Evolutionary conservation across 768 basidiomycete genomes (phyloP), one percentile per base, ranked within the genome.

Genomic region (Mycena olivaceomarginata): DNA sequence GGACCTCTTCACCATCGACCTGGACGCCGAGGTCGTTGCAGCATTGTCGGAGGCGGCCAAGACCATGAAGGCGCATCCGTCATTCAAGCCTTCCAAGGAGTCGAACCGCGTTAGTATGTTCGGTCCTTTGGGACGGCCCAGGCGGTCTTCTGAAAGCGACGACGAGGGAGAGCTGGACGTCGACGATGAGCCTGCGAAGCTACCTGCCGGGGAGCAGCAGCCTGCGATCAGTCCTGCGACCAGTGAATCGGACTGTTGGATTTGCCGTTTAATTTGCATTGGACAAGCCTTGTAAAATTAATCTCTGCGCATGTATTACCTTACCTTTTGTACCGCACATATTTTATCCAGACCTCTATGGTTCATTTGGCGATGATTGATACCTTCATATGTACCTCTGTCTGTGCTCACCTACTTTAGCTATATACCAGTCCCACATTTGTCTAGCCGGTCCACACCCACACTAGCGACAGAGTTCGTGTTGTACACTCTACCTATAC

Each of bases 1-100:
- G 75, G 98, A 99, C 75, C 89, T 99, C 8, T 99, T 99, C 89
- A 95, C 94, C 81, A 86, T 98, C 68, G 94, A 95, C 53, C 85
- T 98, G 67, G 92, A 95, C 79, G 87, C 88, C 51, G 90, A 93
- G 56, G 85, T 94, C 48, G 90, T 94, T 56, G 86, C 86, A 67
- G 86, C 88, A 31, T 87, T 97, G 43, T 86, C 86, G 22, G 91
- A 91, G 40, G 91, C 89, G 59, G 90, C 90, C 1, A 84, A 87
- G 56, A 83, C 87, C 12, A 86, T 95, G 60, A 89, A 89, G 75
- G 90, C 90, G 16, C 87, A 86, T 72, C 88, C 87, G 0, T 85
- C 83, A 11, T 87, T 87, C 82, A 88, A 88, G 74, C 84, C 88
- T 64, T 85, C 89, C 10, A 86, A 87, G 77, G 85, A 90, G 65